Conservation (phyloP, 495 filamentous ascomycete species). For the Filosporella fistucella region DNA sequence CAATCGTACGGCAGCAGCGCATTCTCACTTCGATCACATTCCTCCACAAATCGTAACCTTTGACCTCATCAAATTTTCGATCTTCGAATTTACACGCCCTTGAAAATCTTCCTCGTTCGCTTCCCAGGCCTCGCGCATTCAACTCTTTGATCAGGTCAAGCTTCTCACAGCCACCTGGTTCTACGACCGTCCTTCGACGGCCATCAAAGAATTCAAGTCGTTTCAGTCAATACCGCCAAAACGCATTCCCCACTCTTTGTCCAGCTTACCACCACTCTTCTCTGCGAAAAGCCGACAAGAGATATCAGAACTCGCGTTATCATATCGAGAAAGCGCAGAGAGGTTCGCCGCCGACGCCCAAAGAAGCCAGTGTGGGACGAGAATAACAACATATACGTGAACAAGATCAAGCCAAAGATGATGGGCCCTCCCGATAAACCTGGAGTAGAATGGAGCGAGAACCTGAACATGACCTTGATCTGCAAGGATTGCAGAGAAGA, state of each 20-base stretch:
- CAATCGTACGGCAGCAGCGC: constrained; percentile 19
- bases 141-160: background rate
- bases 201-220: background rate
- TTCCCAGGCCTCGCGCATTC: too few species aligned
- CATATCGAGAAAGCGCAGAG: constrained; percentile 25
- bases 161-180: background rate
- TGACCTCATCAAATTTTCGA: background rate
- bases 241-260: constrained; percentile 64
- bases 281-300: constrained; percentile 36
- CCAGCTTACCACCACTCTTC: constrained; percentile 34
- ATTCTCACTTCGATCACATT: constrained; percentile 3
- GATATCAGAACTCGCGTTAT: constrained; percentile 22
- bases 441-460: constrained; percentile 34
- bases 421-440: constrained; percentile 29
- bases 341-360: constrained; percentile 14
- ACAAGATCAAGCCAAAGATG: constrained; percentile 28
- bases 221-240: constrained; percentile 43
- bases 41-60: background rate
- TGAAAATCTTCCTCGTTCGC: background rate
- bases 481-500: constrained; percentile 88
- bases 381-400: constrained; percentile 25
- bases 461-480: constrained; percentile 76
- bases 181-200: constrained; percentile 9
- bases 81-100: background rate
- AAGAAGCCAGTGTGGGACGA: constrained; percentile 24